Conservation (phyloP, 2,329 filamentous ascomycete genomes). For the Monilinia aucupariae region DNA sequence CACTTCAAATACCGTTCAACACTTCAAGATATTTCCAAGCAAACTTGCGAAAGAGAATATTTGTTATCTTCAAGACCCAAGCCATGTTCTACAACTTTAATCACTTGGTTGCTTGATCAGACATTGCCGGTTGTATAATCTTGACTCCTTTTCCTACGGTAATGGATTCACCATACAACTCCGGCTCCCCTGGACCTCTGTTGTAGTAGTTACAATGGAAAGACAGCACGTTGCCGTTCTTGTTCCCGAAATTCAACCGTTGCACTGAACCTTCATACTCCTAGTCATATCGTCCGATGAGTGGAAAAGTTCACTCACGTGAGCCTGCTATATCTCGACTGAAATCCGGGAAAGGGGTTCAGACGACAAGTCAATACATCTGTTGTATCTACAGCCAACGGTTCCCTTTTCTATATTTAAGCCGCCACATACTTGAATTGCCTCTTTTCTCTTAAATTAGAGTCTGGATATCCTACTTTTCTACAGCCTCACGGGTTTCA, state of each 20-base stretch:
- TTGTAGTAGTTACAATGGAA: not conserved
- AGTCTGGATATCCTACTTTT: not conserved
- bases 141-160: not conserved
- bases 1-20: no score
- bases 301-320: not conserved
- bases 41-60: not conserved
- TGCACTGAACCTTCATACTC: not conserved
- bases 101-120: not conserved
- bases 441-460: not conserved
- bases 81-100: no score
- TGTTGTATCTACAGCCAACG: not conserved
- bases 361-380: not conserved
- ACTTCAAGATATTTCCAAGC: not conserved
- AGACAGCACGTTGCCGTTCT: no score
- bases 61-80: not conserved
- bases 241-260: not conserved
- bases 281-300: not conserved
- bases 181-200: not conserved
- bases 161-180: not conserved
- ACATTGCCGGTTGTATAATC: not conserved
- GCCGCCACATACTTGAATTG: not conserved
- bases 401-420: not conserved
- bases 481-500: not conserved
- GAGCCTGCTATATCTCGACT: not conserved
- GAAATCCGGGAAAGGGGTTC: conserved; percentile 5